Evolutionary conservation across 768 basidiomycete species (phyloP), one percentile per base, ranked within the genome.

Genomic region (Postia placenta): DNA sequence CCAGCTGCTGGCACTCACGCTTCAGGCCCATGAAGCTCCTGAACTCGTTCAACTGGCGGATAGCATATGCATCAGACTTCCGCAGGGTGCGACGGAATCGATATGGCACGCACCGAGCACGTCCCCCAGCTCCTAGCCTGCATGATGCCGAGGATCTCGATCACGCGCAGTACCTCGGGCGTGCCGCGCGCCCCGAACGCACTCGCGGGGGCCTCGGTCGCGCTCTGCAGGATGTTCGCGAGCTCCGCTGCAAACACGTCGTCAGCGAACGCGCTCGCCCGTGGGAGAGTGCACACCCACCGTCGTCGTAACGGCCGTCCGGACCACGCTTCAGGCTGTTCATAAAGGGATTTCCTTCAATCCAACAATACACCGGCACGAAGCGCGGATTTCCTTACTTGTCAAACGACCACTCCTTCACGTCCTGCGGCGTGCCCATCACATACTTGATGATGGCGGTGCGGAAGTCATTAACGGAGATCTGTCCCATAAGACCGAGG

Each of bases 11-110:
- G n/a, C 26, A 42, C 48, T 28, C 27, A 49, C 83, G 80, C 66
- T 79, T 83, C 42, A 90, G 66, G 14, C 83, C 81, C 39, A 90
- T 67, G 66, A 86, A 89, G 50, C 76, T 71, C 46, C 84, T 72
- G 64, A 87, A 87, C 58, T 87, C 84, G 58, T 86, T 86, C 62
- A 85, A 64, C 78, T 50, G 25, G 6, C 9, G 17, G 17, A 33
- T 33, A 33, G 9, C 9, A 33, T 33, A 15, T 7, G 9, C 30
- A 33, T 33, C 30, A 33, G 15, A 7, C 15, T 15, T 33, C 7
- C 30, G 5, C 26, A 27, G 9, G 4, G 17, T 4, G 17, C 45
- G 17, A 22, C 14, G 37, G 12, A 42, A n/a, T 11, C 19, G 19
- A 25, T 7, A 25, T 3, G 12, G 14, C 9, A 22, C 41, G 12